These are phyloP conservation scores for Cryphonectria parasitica DNA, from an alignment of 2,329 filamentous ascomycete genomes.

Conservation along the genomic window DNA sequence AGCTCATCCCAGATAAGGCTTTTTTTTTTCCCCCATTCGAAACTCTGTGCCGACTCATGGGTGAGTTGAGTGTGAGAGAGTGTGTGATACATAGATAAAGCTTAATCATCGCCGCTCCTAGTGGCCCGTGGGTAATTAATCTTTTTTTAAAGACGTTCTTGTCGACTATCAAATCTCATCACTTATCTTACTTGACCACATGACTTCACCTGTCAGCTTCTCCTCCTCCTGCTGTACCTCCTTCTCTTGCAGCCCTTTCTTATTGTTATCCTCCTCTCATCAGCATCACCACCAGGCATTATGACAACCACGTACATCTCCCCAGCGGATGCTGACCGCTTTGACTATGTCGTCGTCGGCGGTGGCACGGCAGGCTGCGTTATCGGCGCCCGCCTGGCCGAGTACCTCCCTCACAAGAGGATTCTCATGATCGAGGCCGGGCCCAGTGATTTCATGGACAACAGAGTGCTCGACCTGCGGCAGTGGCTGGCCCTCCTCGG, in stretches of 20 bases:
- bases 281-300: slow-evolving; percentile 35
- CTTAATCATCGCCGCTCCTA: slow-evolving; percentile 2
- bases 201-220: slow-evolving; percentile 28
- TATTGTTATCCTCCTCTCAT: neutral
- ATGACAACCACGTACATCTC: slow-evolving; percentile 73
- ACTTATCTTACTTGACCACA: slow-evolving; percentile 29
- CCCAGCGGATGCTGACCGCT: slow-evolving; percentile 65
- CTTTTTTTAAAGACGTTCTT: neutral
- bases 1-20: slow-evolving; percentile 25
- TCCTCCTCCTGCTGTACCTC: neutral
- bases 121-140: neutral
- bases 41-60: slow-evolving; percentile 11
- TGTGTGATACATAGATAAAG: slow-evolving; percentile 19
- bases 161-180: neutral
- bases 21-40: neutral
- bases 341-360: slow-evolving; percentile 84
- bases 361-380: slow-evolving; percentile 88
- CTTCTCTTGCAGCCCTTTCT: neutral
- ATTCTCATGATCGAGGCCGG: slow-evolving; percentile 86
- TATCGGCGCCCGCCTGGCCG: slow-evolving; percentile 75
- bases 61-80: neutral
- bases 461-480: slow-evolving; percentile 82
- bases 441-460: slow-evolving; percentile 86
- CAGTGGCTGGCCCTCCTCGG: slow-evolving; percentile 86
- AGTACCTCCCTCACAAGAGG: slow-evolving; percentile 81